phyloP scores from a whole-genome alignment of 345 rosid genomes.

The Hevea brasiliensis region DNA sequence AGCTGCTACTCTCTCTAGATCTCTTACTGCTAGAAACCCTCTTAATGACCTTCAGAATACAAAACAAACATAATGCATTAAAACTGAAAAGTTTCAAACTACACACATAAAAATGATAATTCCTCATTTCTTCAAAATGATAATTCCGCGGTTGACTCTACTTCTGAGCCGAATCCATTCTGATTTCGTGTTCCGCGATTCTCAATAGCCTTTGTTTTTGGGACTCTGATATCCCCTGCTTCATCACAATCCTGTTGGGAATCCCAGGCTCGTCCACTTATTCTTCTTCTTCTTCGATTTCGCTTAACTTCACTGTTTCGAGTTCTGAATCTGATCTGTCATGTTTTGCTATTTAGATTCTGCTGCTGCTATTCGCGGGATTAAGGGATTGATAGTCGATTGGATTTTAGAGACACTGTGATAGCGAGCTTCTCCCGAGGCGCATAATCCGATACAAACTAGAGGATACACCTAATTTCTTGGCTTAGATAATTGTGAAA shows the following conservation, averaged over 20 bases:
- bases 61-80: too few species aligned
- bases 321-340: constrained; percentile 7
- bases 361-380: not conserved
- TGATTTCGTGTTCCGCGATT: constrained; percentile 75
- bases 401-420: too few species aligned
- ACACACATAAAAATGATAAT: not conserved
- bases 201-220: constrained; percentile 71
- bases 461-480: too few species aligned
- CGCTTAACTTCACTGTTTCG: constrained; percentile 34
- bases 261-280: constrained; percentile 17
- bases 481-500: too few species aligned
- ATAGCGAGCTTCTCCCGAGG: too few species aligned
- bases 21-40: constrained; percentile 52
- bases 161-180: constrained; percentile 53
- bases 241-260: constrained; percentile 4
- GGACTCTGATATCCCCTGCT: constrained; percentile 45
- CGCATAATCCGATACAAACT: too few species aligned
- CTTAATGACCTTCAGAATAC: too few species aligned
- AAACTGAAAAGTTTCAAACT: not conserved
- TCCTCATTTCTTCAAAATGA: not conserved
- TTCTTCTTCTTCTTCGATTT: constrained; percentile 33
- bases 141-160: constrained; percentile 11
- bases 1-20: constrained; percentile 50
- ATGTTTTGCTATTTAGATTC: constrained; percentile 28
- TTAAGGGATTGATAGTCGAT: not conserved